Evolutionary conservation across 164 flowering plant species (phyloP).

Genomic region (Magnolia sinica): DNA sequence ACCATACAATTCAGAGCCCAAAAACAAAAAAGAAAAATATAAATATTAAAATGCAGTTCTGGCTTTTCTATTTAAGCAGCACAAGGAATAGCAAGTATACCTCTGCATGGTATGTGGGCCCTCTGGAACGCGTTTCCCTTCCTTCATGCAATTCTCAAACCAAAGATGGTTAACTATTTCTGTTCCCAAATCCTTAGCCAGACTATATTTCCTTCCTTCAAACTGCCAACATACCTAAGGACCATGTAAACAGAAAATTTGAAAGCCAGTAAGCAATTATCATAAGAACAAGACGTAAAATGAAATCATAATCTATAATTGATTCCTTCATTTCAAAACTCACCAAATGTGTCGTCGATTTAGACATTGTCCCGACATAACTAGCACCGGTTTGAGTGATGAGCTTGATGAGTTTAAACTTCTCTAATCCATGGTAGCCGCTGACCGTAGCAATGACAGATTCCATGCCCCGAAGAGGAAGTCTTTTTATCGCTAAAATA

Average conservation of each 20-base stretch:
- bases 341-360: constrained; percentile 79
- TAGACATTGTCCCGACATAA: constrained; percentile 70
- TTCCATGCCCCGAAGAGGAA: constrained; percentile 53
- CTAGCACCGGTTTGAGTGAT: constrained; percentile 75
- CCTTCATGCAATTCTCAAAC: constrained; percentile 79
- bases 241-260: neutral
- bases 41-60: too few species aligned
- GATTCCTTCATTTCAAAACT: constrained; percentile 10
- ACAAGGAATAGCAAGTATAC: constrained; percentile 24
- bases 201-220: constrained; percentile 66
- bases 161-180: constrained; percentile 68
- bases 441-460: constrained; percentile 78
- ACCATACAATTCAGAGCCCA: too few species aligned
- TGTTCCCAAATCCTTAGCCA: constrained; percentile 58
- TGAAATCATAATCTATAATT: neutral
- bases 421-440: constrained; percentile 78
- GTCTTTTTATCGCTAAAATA: constrained; percentile 11
- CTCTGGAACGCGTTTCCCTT: constrained; percentile 68
- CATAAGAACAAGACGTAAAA: neutral
- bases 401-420: constrained; percentile 84
- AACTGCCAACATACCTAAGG: constrained; percentile 76
- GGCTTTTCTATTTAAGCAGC: too few species aligned
- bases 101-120: constrained; percentile 47
- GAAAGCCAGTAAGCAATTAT: neutral
- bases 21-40: too few species aligned